A percentile compares a stretch with the other conserved stretches of the same genome.
Conservation (phyloP, 345 rosid species). For the Eucalyptus sp. region DNA sequence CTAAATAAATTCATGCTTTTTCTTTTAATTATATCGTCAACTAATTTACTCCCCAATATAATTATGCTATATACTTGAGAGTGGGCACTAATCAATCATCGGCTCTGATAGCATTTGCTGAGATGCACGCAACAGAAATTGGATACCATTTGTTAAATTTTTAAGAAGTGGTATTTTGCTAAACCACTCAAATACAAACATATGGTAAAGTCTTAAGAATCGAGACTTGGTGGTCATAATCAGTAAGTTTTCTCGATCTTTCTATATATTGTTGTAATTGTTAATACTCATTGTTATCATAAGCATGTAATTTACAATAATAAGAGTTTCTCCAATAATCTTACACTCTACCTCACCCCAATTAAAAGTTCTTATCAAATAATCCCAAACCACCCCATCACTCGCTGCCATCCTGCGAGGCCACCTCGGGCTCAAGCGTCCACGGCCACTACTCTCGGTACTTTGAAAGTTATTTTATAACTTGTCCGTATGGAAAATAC, state of each 20-base stretch:
- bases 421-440: background rate
- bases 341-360: background rate
- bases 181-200: background rate
- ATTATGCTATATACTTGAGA: background rate
- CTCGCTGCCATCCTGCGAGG: background rate
- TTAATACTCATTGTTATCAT: background rate
- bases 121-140: rapidly evolving
- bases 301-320: background rate
- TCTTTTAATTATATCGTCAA: background rate
- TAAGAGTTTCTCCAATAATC: background rate
- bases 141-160: background rate
- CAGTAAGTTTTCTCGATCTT: background rate
- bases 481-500: background rate
- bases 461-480: background rate
- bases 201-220: background rate
- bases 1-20: background rate
- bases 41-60: background rate
- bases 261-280: background rate
- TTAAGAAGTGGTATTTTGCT: background rate
- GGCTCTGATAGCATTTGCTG: background rate
- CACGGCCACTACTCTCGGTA: background rate
- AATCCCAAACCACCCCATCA: background rate
- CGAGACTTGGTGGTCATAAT: background rate
- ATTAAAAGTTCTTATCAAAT: no score
- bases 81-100: background rate